Evolutionary conservation across 2,329 filamentous ascomycete species (phyloP).

Genomic region (Talaromyces sp.): DNA sequence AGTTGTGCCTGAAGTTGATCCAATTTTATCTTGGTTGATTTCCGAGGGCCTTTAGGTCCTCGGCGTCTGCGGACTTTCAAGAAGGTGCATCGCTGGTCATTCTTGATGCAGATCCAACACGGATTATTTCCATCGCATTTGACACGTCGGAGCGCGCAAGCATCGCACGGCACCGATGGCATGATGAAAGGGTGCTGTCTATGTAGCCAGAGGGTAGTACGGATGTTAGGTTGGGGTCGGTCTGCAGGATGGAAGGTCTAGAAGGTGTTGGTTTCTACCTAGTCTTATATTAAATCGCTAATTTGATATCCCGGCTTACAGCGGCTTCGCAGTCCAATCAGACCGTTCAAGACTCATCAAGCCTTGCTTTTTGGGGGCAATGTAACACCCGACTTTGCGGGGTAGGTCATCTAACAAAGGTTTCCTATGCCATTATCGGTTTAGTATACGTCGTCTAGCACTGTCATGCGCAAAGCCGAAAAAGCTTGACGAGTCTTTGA

Average conservation of each 20-base stretch:
- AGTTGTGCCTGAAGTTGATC: slow-evolving; percentile 10
- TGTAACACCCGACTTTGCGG: not conserved
- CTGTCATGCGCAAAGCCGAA: not conserved
- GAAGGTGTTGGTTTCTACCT: not conserved
- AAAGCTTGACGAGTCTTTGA: not conserved
- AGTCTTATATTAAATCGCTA: not conserved
- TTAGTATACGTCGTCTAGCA: not conserved
- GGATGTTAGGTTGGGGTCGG: not conserved
- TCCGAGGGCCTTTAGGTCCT: slow-evolving; percentile 16
- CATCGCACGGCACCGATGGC: slow-evolving; percentile 14
- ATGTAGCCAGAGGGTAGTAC: not conserved
- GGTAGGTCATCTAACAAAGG: not conserved
- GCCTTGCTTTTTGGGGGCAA: not conserved
- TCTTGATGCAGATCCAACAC: slow-evolving; percentile 18
- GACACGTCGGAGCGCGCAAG: slow-evolving; percentile 18
- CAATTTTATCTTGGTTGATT: slow-evolving; percentile 10
- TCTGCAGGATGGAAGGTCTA: not conserved
- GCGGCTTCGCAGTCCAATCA: not conserved
- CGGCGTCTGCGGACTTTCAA: slow-evolving; percentile 19
- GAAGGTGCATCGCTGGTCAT: slow-evolving; percentile 19
- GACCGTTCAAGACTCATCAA: not conserved
- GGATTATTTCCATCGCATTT: slow-evolving; percentile 21
- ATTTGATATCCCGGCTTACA: not conserved
- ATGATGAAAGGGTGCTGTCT: not conserved
- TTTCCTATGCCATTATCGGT: not conserved